These are phyloP conservation scores for Phytophthora fragariae DNA, from an alignment of 352 stramenopile species.

Conservation along the genomic window DNA sequence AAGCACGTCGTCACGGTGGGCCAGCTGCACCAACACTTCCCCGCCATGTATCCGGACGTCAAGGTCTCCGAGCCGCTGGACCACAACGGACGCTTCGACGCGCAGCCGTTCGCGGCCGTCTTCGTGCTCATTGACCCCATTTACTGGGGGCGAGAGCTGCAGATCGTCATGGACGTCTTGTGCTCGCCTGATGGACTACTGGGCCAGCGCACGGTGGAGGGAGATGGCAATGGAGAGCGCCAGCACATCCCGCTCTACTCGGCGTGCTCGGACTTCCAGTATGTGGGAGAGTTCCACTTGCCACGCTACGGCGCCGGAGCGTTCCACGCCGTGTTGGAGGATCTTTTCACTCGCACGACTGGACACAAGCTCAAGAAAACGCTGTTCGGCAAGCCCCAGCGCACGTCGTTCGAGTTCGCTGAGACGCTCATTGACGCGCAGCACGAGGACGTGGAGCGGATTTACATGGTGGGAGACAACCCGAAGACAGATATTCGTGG, in stretches of 20 bases:
- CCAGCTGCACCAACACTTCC: slow-evolving; percentile 81
- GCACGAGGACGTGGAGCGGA: slow-evolving; percentile 64
- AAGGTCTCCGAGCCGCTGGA: slow-evolving; percentile 48
- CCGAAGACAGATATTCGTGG: slow-evolving; percentile 84
- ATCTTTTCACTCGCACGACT: slow-evolving; percentile 85
- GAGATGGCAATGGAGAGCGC: slow-evolving; percentile 41
- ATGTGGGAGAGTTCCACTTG: slow-evolving; percentile 87
- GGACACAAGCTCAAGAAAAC: slow-evolving; percentile 77
- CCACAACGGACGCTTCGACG: slow-evolving; percentile 62
- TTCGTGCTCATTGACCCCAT: slow-evolving; percentile 86
- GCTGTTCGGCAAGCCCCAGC: slow-evolving; percentile 83
- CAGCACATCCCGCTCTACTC: slow-evolving; percentile 85
- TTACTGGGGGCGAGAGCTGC: slow-evolving; percentile 79
- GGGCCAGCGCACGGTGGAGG: slow-evolving; percentile 43
- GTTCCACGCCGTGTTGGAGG: slow-evolving; percentile 83
- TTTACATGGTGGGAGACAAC: slow-evolving; percentile 92
- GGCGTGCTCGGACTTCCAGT: slow-evolving; percentile 90
- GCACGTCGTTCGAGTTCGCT: slow-evolving; percentile 76
- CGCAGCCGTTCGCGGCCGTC: slow-evolving; percentile 62
- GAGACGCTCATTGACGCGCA: slow-evolving; percentile 82
- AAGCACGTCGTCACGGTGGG: slow-evolving; percentile 83
- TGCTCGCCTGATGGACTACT: slow-evolving; percentile 65
- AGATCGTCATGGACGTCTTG: slow-evolving; percentile 81
- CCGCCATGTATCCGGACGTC: slow-evolving; percentile 84
- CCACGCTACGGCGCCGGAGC: slow-evolving; percentile 82